phyloP scores from a whole-genome alignment of 2,329 filamentous ascomycete genomes.

The Tolypocladium tropicale region DNA sequence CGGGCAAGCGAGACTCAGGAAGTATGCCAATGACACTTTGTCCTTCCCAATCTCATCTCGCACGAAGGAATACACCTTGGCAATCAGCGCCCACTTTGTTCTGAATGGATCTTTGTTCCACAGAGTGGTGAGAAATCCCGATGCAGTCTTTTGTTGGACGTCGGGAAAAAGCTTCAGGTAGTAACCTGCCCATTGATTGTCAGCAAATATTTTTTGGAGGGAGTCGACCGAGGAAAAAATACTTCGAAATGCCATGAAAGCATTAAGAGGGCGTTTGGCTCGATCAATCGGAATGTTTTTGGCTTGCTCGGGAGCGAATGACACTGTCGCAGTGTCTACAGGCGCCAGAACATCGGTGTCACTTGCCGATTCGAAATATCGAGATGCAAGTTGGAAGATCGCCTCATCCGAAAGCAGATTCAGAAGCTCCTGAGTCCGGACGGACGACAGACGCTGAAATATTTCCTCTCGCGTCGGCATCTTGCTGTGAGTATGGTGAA shows the following conservation, averaged over 20 bases:
- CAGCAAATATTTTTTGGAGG: not conserved
- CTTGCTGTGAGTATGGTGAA: not conserved
- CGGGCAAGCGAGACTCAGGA: constrained; percentile 32
- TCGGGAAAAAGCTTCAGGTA: constrained; percentile 34
- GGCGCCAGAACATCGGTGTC: not conserved
- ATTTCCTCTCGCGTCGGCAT: constrained; percentile 9
- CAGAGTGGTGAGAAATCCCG: constrained; percentile 34
- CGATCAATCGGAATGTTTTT: constrained; percentile 1
- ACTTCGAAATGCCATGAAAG: constrained; percentile 23
- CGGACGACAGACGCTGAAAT: constrained; percentile 6
- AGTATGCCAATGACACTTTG: constrained; percentile 34
- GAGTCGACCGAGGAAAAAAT: not conserved
- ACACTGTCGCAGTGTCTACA: not conserved
- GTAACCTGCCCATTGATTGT: constrained; percentile 25
- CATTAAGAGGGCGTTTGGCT: constrained; percentile 19
- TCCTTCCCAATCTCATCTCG: constrained; percentile 37
- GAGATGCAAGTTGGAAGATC: constrained; percentile 9
- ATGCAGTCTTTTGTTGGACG: constrained; percentile 41
- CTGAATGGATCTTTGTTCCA: constrained; percentile 41
- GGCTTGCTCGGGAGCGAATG: not conserved
- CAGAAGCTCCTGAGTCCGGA: constrained; percentile 9
- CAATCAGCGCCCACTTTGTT: constrained; percentile 40
- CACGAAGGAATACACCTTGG: constrained; percentile 44
- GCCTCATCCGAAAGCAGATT: constrained; percentile 10
- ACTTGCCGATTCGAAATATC: constrained; percentile 6